Percentiles rank a stretch among this genome's conserved stretches.
Evolutionary conservation across 805 yeast genomes (phyloP).

Genomic region (Torulaspora indica): DNA sequence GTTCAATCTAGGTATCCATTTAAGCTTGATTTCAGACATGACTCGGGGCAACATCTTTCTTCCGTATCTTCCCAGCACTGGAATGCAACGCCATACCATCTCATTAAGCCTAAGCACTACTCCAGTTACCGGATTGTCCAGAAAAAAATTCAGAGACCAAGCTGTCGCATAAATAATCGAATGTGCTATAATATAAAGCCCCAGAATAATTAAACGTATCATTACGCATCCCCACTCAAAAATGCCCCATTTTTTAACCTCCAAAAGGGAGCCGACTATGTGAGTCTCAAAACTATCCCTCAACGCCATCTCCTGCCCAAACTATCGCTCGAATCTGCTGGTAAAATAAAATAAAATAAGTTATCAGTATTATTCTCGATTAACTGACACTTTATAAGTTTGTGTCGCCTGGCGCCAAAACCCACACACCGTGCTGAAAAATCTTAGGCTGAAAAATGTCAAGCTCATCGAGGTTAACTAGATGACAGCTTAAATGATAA

Average conservation of each 20-base stretch:
- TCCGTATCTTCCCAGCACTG: slow-evolving; percentile 19
- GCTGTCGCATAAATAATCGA: slow-evolving; percentile 3
- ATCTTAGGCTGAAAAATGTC: neutral
- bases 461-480: neutral
- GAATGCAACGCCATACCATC: slow-evolving; percentile 17
- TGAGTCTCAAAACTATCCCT: slow-evolving; percentile 21
- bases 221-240: slow-evolving; percentile 16
- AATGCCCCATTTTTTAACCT: slow-evolving; percentile 12
- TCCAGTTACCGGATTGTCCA: slow-evolving; percentile 9
- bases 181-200: slow-evolving; percentile 10
- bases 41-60: slow-evolving; percentile 10
- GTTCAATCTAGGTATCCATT: slow-evolving; percentile 15
- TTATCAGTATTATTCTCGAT: neutral
- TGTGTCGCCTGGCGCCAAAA: slow-evolving; percentile 11
- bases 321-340: neutral
- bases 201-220: slow-evolving; percentile 8
- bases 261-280: slow-evolving; percentile 21
- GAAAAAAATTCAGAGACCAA: neutral
- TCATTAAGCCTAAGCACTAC: slow-evolving; percentile 5
- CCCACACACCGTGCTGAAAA: slow-evolving; percentile 3
- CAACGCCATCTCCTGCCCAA: slow-evolving; percentile 6
- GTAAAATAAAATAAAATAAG: neutral
- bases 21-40: neutral
- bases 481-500: no score
- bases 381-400: slow-evolving; percentile 1